Evolutionary conservation across 1,284 basidiomycete genomes (phyloP).

Genomic region (Boletellus deceptivus): DNA sequence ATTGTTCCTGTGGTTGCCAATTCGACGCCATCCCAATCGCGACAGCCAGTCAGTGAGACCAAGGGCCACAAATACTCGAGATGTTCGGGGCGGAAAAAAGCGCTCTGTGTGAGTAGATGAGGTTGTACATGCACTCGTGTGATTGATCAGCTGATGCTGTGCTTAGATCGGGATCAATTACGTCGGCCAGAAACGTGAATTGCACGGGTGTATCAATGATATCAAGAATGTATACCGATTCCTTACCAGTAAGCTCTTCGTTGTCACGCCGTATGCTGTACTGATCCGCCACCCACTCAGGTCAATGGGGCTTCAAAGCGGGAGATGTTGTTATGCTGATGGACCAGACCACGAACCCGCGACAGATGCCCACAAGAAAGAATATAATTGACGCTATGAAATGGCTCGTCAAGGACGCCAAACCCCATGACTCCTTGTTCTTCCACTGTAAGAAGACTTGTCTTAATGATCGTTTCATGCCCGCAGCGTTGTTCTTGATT

Average conservation of each 20-base stretch:
- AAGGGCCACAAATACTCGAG: conserved; percentile 53
- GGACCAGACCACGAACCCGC: conserved; percentile 63
- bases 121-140: not conserved
- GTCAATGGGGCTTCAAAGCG: conserved; percentile 59
- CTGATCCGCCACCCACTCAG: conserved; percentile 32
- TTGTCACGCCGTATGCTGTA: not conserved
- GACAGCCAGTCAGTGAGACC: conserved; percentile 1
- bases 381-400: conserved; percentile 86
- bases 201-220: conserved; percentile 84
- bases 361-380: conserved; percentile 65
- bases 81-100: conserved; percentile 70
- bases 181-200: conserved; percentile 54
- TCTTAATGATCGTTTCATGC: not conserved
- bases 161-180: conserved; percentile 79
- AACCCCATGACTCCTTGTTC: conserved; percentile 79
- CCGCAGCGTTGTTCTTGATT: not conserved
- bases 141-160: not conserved
- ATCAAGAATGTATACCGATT: conserved; percentile 69
- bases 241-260: conserved; percentile 55
- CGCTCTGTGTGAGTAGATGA: conserved; percentile 59
- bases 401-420: conserved; percentile 82
- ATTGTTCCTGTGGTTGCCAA: not conserved
- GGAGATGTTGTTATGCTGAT: conserved; percentile 79
- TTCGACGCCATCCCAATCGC: conserved; percentile 3
- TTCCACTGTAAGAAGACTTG: conserved; percentile 66